Evolutionary conservation across 257 asterid genomes (phyloP).

Genomic region (Solanum tarapatanum): DNA sequence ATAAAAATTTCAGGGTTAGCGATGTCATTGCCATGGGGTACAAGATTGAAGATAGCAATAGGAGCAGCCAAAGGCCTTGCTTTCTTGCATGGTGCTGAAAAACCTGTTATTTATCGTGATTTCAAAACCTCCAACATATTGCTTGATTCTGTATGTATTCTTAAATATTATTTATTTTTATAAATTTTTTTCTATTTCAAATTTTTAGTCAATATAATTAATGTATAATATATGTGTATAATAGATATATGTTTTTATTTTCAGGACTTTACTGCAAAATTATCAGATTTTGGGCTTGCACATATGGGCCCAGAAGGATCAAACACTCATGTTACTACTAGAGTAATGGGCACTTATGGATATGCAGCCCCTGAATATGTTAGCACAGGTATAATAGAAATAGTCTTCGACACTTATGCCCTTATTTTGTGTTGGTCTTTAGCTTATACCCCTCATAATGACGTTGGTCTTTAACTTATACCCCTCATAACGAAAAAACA

Average conservation of each 20-base stretch:
- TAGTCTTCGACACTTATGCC: not conserved
- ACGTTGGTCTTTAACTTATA: not conserved
- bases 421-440: not conserved
- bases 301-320: constrained; percentile 98
- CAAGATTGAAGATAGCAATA: constrained; percentile 70
- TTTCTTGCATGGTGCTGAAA: constrained; percentile 75
- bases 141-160: constrained; percentile 51
- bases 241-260: not conserved
- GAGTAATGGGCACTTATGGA: constrained; percentile 94
- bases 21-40: constrained; percentile 72
- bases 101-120: constrained; percentile 81
- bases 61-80: constrained; percentile 97
- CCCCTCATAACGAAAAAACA: not conserved
- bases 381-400: constrained; percentile 49
- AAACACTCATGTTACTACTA: constrained; percentile 79
- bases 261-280: constrained; percentile 79
- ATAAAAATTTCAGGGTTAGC: constrained; percentile 38
- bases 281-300: constrained; percentile 89
- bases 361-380: constrained; percentile 96
- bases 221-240: no score
- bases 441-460: not conserved
- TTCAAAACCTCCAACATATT: constrained; percentile 79
- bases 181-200: not conserved
- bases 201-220: not conserved
- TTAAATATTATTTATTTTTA: not conserved